Conservation (phyloP, 1,284 basidiomycete genomes). For the Naganishia liquefaciens region DNA sequence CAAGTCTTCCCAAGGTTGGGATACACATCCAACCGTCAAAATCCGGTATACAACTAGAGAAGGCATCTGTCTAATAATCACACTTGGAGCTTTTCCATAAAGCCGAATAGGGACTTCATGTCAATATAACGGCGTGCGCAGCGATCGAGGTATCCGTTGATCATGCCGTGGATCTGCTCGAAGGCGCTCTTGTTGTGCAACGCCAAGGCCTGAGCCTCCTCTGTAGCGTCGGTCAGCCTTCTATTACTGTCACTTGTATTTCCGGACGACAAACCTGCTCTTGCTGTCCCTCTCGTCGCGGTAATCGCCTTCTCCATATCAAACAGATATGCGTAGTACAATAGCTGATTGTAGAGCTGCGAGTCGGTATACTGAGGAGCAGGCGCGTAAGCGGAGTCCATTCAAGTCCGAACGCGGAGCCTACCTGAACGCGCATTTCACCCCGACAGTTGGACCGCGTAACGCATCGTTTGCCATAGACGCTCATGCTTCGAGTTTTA, state of each 20-base stretch:
- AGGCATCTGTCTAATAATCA: conserved; percentile 5
- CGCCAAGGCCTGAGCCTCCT: conserved; percentile 61
- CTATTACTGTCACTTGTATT: background rate
- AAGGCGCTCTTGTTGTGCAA: conserved; percentile 61
- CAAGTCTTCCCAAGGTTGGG: background rate
- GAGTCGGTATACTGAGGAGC: conserved; percentile 72
- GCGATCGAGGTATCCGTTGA: conserved; percentile 75
- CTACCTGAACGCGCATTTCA: conserved; percentile 70
- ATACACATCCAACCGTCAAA: conserved; percentile 3
- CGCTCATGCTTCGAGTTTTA: conserved; percentile 81
- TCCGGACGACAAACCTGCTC: conserved; percentile 57
- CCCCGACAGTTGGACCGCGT: conserved; percentile 66
- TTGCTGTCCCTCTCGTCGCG: conserved; percentile 58
- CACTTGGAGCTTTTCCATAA: conserved; percentile 60
- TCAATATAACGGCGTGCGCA: conserved; percentile 86
- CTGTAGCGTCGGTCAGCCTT: conserved; percentile 52
- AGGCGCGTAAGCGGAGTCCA: conserved; percentile 8
- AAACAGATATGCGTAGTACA: conserved; percentile 77
- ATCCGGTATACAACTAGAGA: conserved; percentile 11
- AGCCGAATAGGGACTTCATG: conserved; percentile 71
- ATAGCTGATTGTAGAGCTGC: conserved; percentile 80
- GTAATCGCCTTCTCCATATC: conserved; percentile 67
- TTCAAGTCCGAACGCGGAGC: conserved; percentile 38
- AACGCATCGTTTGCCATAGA: conserved; percentile 82
- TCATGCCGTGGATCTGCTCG: conserved; percentile 60